A percentile compares a stretch with the other conserved stretches of the same genome.
phyloP scores from a whole-genome alignment of 202 grass and related monocot species.

The Schoenoplectus triqueter region DNA sequence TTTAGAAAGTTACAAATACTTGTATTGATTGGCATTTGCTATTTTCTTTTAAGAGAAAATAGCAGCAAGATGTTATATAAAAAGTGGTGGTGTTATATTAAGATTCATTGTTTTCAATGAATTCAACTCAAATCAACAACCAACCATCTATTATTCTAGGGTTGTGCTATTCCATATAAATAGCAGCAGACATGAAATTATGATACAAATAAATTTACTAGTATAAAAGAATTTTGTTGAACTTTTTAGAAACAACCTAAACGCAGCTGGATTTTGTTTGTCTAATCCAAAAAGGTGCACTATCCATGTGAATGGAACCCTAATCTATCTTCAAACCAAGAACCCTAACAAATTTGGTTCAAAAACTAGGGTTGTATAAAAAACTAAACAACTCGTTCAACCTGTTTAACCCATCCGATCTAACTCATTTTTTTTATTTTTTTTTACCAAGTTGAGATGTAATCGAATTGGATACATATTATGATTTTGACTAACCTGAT shows the following conservation, averaged over 20 bases:
- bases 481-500: too few relatives aligned
- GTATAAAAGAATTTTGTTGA: conserved; percentile 5
- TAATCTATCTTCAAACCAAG: background rate
- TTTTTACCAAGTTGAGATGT: too few relatives aligned
- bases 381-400: too few relatives aligned
- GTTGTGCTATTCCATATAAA: background rate
- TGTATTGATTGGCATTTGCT: background rate
- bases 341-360: background rate
- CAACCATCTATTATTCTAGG: background rate
- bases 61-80: background rate
- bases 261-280: conserved; percentile 3
- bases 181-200: background rate
- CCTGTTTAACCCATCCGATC: too few relatives aligned
- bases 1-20: conserved; percentile 13
- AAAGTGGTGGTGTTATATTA: background rate
- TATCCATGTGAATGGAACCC: background rate
- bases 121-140: conserved; percentile 21
- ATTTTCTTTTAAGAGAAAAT: background rate
- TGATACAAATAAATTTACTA: background rate
- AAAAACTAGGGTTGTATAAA: background rate
- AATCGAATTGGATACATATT: too few relatives aligned
- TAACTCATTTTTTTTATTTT: too few relatives aligned
- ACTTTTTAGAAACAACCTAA: conserved; percentile 31
- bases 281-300: conserved; percentile 20
- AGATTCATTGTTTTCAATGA: conserved; percentile 3